Evolutionary conservation across 2,329 filamentous ascomycete species (phyloP).

Genomic region (Tolypocladium guangdongense): DNA sequence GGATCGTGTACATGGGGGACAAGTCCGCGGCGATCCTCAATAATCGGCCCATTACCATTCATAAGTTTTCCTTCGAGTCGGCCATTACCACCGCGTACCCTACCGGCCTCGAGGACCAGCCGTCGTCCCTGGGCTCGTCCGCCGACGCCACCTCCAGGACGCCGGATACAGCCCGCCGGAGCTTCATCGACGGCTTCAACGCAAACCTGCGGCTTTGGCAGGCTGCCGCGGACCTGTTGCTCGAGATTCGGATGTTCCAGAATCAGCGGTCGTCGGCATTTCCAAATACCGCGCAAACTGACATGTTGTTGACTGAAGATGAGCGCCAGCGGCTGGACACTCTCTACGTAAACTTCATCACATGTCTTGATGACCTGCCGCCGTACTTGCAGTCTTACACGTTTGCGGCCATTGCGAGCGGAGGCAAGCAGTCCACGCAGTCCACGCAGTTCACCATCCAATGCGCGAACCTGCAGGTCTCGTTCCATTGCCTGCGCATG

Average conservation of each 20-base stretch:
- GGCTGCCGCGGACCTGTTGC: constrained; percentile 25
- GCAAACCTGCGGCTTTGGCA: constrained; percentile 30
- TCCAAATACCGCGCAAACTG: not conserved
- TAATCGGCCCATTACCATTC: constrained; percentile 30
- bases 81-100: constrained; percentile 26
- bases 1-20: constrained; percentile 29
- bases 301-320: constrained; percentile 8
- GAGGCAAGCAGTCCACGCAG: constrained; percentile 9
- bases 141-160: constrained; percentile 4
- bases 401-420: constrained; percentile 7
- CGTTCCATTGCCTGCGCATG: constrained; percentile 29
- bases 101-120: constrained; percentile 18
- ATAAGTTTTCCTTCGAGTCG: constrained; percentile 29
- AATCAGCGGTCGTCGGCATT: constrained; percentile 10
- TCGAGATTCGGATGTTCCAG: constrained; percentile 23
- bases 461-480: constrained; percentile 28
- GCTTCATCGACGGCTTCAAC: constrained; percentile 29
- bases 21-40: constrained; percentile 29
- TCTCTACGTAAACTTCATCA: constrained; percentile 28
- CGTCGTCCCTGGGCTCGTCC: constrained; percentile 1
- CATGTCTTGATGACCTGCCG: constrained; percentile 27
- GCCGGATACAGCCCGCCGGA: constrained; percentile 9
- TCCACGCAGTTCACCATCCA: constrained; percentile 25
- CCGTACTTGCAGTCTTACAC: constrained; percentile 21
- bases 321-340: constrained; percentile 21